phyloP scores from a whole-genome alignment of 441 rosid genomes.

The Erodium texanum region DNA sequence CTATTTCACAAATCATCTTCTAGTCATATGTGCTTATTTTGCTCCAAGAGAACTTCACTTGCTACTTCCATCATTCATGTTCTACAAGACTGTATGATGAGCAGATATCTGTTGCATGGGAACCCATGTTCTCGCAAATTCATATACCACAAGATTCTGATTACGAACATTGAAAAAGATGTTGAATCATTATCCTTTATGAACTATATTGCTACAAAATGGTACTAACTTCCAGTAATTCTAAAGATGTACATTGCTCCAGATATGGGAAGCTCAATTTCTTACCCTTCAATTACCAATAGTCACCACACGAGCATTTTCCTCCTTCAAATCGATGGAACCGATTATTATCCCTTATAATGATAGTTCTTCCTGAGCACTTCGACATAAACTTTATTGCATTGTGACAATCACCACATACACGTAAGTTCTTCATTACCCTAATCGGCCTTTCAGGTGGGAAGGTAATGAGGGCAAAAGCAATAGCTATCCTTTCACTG shows the following conservation, averaged over 20 bases:
- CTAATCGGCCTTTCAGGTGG: constrained; percentile 44
- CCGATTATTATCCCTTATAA: constrained; percentile 66
- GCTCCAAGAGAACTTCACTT: neutral
- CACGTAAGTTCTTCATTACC: constrained; percentile 55
- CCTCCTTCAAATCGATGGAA: constrained; percentile 68
- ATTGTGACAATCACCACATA: constrained; percentile 52
- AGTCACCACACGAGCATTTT: constrained; percentile 80
- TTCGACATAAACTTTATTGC: constrained; percentile 65
- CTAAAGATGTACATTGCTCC: neutral
- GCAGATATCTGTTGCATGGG: too few species aligned
- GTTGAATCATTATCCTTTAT: too few species aligned
- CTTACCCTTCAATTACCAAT: constrained; percentile 34
- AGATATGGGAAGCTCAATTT: neutral
- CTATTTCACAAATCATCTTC: too few species aligned
- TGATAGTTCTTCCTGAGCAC: constrained; percentile 48
- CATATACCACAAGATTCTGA: too few species aligned
- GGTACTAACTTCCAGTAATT: too few species aligned
- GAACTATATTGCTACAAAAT: too few species aligned
- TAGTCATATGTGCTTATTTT: neutral
- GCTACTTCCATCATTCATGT: neutral
- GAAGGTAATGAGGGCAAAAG: constrained; percentile 50
- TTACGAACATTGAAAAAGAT: too few species aligned
- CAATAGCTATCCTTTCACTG: constrained; percentile 61
- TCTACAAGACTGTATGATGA: too few species aligned
- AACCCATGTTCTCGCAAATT: too few species aligned